Base-by-base conservation (phyloP, 2,329 filamentous ascomycete species). In the Grosmannia serpens region DNA sequence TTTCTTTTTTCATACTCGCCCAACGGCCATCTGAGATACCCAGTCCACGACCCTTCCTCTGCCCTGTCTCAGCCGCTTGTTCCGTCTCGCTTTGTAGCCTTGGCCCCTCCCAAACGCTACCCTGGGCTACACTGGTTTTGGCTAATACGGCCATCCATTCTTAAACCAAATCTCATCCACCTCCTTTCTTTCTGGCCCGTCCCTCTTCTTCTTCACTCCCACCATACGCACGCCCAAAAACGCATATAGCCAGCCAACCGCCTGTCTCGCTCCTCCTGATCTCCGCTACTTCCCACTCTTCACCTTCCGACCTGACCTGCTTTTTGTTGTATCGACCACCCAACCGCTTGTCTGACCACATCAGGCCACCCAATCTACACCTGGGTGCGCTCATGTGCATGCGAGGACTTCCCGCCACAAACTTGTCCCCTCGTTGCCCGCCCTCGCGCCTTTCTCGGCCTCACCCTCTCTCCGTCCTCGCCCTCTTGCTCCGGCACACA, bases 161-260 rank as follows among this genome's bases (percentile, higher is more conserved):
- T 59, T 62, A 61, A 56, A 58, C 56, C 54, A 57, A 56, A 54
- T 58, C 29, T 56, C 58, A 55, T 58, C 61, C 59, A 47, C 58
- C 24, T 58, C 57, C 38, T 49, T 46, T 24, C 46, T 53, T 38
- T 33, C 31, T 55, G 49, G 17, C 57, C 26, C 44, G 41, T 56
- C 53, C 53, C 51, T 57, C 38, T 41, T 41, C 10, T 35, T 26
- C 46, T 50, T 49, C 15, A n/a, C n/a, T 31, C 41, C 31, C 13
- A 17, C 33, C 24, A 4, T 46, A n/a, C 41, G 26, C 26, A 27
- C 11, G n/a, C n/a, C 29, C 24, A 17, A 44, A 44, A 17, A n/a
- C 47, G 15, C 47, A 50, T 50, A 50, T 15, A 29, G 4, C 47
- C 46, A 29, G 4, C 47, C 46, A 49, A 49, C 46, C 46, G 22